Percentiles rank a stretch among this genome's conserved stretches.
phyloP scores from a whole-genome alignment of 495 filamentous ascomycete genomes.

The Lasiosphaeris hirsuta region DNA sequence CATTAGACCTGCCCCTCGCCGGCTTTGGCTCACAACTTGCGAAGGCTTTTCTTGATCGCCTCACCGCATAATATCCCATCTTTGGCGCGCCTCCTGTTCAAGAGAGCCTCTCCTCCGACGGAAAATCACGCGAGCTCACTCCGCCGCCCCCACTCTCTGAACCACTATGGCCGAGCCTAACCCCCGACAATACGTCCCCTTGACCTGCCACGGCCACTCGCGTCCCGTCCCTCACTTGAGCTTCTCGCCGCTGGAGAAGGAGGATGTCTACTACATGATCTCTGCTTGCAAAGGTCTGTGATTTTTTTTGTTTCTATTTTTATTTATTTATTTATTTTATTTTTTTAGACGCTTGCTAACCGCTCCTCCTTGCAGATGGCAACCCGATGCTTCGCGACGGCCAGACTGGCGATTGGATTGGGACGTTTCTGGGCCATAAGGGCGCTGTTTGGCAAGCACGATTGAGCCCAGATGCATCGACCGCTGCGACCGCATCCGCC shows the following conservation, averaged over 20 bases:
- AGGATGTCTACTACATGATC: constrained; percentile 88
- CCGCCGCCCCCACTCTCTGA: not conserved
- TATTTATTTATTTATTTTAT: too few relatives aligned
- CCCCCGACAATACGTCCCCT: constrained; percentile 64
- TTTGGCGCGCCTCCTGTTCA: not conserved
- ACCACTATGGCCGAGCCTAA: constrained; percentile 44
- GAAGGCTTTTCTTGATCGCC: not conserved
- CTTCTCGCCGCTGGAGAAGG: constrained; percentile 80
- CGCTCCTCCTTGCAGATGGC: constrained; percentile 58
- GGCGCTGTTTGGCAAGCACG: constrained; percentile 95
- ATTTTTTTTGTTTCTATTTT: not conserved
- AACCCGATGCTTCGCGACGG: constrained; percentile 98
- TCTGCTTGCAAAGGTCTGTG: constrained; percentile 92
- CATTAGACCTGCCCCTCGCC: constrained; percentile 8
- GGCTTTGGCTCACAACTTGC: not conserved
- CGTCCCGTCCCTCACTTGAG: constrained; percentile 91
- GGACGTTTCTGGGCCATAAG: constrained; percentile 97
- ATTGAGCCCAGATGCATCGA: constrained; percentile 79
- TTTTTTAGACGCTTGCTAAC: constrained; percentile 5
- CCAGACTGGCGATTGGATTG: constrained; percentile 97
- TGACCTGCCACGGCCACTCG: constrained; percentile 97
- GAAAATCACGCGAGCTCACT: not conserved
- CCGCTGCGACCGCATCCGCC: constrained; percentile 88
- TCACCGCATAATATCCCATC: not conserved
- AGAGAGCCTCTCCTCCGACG: not conserved